Evolutionary conservation across 257 asterid genomes (phyloP), one percentile per base, ranked within the genome.

Genomic region (Cruciata laevipes): DNA sequence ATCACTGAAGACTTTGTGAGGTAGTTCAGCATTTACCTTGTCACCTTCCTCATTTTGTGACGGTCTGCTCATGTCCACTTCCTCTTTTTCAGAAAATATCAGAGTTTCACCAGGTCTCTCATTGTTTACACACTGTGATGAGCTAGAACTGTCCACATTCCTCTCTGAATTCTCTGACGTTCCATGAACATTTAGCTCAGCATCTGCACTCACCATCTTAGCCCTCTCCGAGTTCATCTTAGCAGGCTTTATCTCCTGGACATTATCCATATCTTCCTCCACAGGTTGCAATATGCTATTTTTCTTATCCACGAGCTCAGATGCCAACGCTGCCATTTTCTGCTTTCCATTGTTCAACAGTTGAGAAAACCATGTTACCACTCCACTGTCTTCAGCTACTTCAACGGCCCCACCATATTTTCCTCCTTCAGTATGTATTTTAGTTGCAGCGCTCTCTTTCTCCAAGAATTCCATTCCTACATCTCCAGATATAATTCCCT

Each of bases 261-360:
- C n/a, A 16, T 72, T 18, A 38, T 75, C 72, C 20, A 62, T 66
- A 57, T 72, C 74, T 44, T 74, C 70, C 69, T 60, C 59, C 63
- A 27, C 27, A 61, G 80, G 71, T 32, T 68, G 76, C 32, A 71
- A 49, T 25, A 71, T 21, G 61, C 64, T 69, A 68, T 63, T 66
- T 24, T 71, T 74, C 61, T 72, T 80, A 44, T 73, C 82, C 40
- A 76, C 80, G 66, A 73, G 74, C 71, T 71, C 84, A 74, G 79
- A 75, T 70, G 74, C 83, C 75, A 76, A 47, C 31, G 75, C 76
- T 25, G 70, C 75, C 77, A 74, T 73, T 69, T 76, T 74, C 72
- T 72, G 64, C 71, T 75, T 81, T 23, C 68, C 70, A 58, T 66
- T 72, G 73, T 74, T 77, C 68, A 62, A 77, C 67, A 71, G 68